Base-by-base conservation (phyloP, 352 stramenopile genomes). In the Blastocystis sp. region DNA sequence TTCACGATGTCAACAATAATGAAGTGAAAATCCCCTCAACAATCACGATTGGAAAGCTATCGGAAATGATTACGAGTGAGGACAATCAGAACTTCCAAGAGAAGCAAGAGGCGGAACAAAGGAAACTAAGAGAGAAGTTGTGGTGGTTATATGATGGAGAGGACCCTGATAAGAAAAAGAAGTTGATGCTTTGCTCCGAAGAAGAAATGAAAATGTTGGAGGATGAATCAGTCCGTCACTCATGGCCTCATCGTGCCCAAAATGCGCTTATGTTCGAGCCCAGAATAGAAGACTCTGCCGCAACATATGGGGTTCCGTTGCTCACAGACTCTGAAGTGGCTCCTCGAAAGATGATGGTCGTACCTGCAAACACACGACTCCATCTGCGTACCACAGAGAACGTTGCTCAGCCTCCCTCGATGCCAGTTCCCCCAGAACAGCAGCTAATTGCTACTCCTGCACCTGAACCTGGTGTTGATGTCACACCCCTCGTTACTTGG, bases 11-110 rank as follows among this genome's bases (percentile, higher is more conserved):
- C 26, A 45, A 89, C 55, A 89, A 89, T 47, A 89, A 78, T 7
- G 78, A 89, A 30, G 30, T 89, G 37, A 16, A 18, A 4, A 64
- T 89, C 43, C 78, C 78, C 2, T 34, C 63, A 18, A 68, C 34
- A 26, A 89, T 89, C 24, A 76, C 78, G 26, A 64, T 89, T 16
- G 47, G 34, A n/a, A 41, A 66, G 24, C 41, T 89, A 18, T 34
- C 63, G 18, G 76, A 55, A 26, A 89, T 89, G 78, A 65, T 89
- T 11, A 89, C 66, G 24, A 89, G 78, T 34, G 78, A 89, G 30
- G 78, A 89, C 55, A 89, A 89, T 65, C 53, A 89, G 20, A 64
- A 76, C 63, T 89, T 89, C 64, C 78, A 89, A 34, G 53, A 89
- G 18, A 76, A 79, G 63, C 78, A 89, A 30, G 63, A 89, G 45